Conservation (phyloP, 2,329 filamentous ascomycete genomes). For the Elsinoe arachidis region DNA sequence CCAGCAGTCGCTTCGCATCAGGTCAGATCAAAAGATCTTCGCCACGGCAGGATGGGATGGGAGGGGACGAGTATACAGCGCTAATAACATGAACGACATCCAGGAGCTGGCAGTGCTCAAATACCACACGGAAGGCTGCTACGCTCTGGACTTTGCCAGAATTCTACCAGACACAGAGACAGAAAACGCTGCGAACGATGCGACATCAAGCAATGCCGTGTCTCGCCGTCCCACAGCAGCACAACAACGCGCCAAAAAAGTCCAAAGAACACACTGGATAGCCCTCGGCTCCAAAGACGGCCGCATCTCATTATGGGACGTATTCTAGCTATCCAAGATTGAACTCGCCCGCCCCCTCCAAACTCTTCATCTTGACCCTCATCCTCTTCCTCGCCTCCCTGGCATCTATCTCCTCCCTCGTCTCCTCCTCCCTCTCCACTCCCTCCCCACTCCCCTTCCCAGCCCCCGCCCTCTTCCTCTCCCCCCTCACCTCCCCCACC, state of each 20-base stretch:
- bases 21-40: slow-evolving; percentile 74
- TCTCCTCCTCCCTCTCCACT: slow-evolving; percentile 25
- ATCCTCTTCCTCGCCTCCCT: slow-evolving; percentile 45
- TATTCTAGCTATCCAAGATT: slow-evolving; percentile 58
- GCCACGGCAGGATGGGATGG: slow-evolving; percentile 92
- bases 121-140: slow-evolving; percentile 87
- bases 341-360: slow-evolving; percentile 47
- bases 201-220: slow-evolving; percentile 20
- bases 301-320: slow-evolving; percentile 90
- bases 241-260: slow-evolving; percentile 38
- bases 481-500: slow-evolving; percentile 39
- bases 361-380: slow-evolving; percentile 44
- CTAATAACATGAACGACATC: slow-evolving; percentile 69
- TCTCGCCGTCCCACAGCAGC: slow-evolving; percentile 22
- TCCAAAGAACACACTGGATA: slow-evolving; percentile 73
- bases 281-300: slow-evolving; percentile 90
- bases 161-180: slow-evolving; percentile 21
- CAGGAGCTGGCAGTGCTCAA: slow-evolving; percentile 85
- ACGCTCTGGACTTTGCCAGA: slow-evolving; percentile 63
- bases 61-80: slow-evolving; percentile 69
- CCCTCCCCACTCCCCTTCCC: slow-evolving; percentile 23
- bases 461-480: slow-evolving; percentile 27
- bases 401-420: slow-evolving; percentile 27
- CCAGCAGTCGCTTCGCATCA: slow-evolving; percentile 70
- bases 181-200: not conserved